Base-by-base conservation (phyloP, 306 rosid species). In the Luffa acutangula region DNA sequence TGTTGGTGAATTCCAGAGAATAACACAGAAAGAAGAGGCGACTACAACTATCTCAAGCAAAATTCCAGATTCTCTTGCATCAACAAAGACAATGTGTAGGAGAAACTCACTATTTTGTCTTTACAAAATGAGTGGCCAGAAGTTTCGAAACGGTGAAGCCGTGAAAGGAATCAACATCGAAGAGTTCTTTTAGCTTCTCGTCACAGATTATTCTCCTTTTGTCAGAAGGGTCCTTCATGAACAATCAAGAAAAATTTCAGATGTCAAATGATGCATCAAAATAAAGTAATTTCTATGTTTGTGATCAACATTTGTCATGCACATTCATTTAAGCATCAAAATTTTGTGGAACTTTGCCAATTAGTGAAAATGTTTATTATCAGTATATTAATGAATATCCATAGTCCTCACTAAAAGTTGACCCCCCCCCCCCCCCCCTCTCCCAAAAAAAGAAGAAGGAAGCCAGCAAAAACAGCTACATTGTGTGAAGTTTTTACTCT, bases 81-180 rank as follows among this genome's bases (percentile, higher is more conserved):
- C 78, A 74, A 49, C 31, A 49, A 74, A 51, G 62, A 56, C 80
- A 41, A 54, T 41, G 67, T 54, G 79, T 25, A 58, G 66, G 34
- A 76, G 62, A 33, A 74, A 51, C 78, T 74, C 46, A 34, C 75
- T 53, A 52, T 66, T 65, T 51, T 41, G 86, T 31, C 88, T 88
- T 92, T 79, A 83, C 82, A 75, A 92, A 90, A 86, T 90, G 97
- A 84, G 90, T 82, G 51, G 87, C 85, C 81, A 90, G 83, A 69
- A 92, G 90, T 82, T 90, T 92, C 25, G 94, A 71, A 51, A 92
- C 93, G 0, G 97, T 86, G 84, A 92, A 90, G 78, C 97, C 97
- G 7, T 7, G 41, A 66, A 92, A 92, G 71, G 93, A 36, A 81
- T 90, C 94, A 0, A 92, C 84, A 37, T 85, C 86, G 8, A 90